phyloP scores from a whole-genome alignment of 106 monocot species.

The Amphibolis antarctica region DNA sequence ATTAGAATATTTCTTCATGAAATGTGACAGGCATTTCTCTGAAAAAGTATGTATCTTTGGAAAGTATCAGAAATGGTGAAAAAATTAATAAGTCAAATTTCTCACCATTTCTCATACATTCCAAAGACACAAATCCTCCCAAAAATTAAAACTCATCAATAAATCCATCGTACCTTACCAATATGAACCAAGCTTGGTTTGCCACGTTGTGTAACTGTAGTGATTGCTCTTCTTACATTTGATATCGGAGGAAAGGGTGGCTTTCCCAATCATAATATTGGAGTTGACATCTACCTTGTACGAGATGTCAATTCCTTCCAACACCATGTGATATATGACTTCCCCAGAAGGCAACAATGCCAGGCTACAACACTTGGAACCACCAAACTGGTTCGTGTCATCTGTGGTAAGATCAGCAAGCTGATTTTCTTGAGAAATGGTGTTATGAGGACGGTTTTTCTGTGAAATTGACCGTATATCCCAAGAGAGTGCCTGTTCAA shows the following conservation, averaged over 20 bases:
- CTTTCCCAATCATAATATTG: slow-evolving; percentile 54
- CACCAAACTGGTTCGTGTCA: slow-evolving; percentile 1
- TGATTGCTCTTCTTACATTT: neutral
- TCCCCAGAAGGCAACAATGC: neutral
- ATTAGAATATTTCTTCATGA: too few species aligned
- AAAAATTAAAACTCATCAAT: too few species aligned
- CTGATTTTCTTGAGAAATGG: neutral
- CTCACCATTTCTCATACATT: too few species aligned
- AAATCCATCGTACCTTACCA: too few species aligned
- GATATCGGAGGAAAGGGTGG: slow-evolving; percentile 12
- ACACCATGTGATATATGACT: slow-evolving; percentile 51
- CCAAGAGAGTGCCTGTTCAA: slow-evolving; percentile 74
- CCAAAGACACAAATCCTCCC: too few species aligned
- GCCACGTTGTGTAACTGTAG: neutral
- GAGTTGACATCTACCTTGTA: slow-evolving; percentile 47
- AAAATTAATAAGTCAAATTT: too few species aligned
- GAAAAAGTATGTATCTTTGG: too few species aligned
- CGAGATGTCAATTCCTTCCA: slow-evolving; percentile 69
- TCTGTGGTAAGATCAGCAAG: neutral
- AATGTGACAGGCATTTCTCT: too few species aligned
- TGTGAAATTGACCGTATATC: slow-evolving; percentile 87
- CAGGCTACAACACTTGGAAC: neutral
- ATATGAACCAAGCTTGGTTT: slow-evolving; percentile 1
- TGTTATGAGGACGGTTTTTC: slow-evolving; percentile 35
- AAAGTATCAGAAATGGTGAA: too few species aligned